phyloP scores from a whole-genome alignment of 2,329 filamentous ascomycete genomes.

The Aspergillus udagawae region DNA sequence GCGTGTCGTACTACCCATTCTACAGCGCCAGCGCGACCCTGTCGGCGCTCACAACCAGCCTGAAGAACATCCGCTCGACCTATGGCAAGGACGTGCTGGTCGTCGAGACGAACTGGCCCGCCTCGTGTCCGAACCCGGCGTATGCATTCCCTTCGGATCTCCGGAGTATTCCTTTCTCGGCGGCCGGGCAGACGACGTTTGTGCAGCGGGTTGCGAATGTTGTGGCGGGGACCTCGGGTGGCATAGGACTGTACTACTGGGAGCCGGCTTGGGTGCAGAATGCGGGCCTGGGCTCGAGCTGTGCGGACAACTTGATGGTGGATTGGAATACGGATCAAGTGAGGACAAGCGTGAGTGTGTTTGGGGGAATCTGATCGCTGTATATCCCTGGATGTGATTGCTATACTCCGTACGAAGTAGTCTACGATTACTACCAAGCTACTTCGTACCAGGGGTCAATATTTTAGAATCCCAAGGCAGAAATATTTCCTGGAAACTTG shows the following conservation, averaged over 20 bases:
- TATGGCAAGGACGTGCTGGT: slow-evolving; percentile 67
- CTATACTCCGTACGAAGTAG: background rate
- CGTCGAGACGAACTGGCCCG: slow-evolving; percentile 69
- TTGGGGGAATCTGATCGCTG: slow-evolving; percentile 44
- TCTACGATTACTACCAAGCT: background rate
- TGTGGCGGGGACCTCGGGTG: slow-evolving; percentile 51
- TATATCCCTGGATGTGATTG: background rate
- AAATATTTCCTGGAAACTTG: background rate
- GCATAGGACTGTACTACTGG: slow-evolving; percentile 67
- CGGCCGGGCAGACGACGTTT: slow-evolving; percentile 60
- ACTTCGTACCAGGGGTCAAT: background rate
- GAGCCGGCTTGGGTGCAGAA: slow-evolving; percentile 70
- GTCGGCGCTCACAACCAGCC: slow-evolving; percentile 50
- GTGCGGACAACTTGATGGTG: slow-evolving; percentile 62
- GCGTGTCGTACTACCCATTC: slow-evolving; percentile 71
- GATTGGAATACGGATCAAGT: slow-evolving; percentile 49
- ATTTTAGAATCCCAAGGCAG: background rate
- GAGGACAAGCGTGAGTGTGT: slow-evolving; percentile 55
- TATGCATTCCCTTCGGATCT: slow-evolving; percentile 60
- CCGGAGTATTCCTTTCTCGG: slow-evolving; percentile 57
- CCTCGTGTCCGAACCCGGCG: slow-evolving; percentile 55
- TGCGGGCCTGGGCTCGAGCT: slow-evolving; percentile 60
- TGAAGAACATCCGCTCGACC: slow-evolving; percentile 56
- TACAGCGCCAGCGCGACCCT: slow-evolving; percentile 60
- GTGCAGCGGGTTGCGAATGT: slow-evolving; percentile 57